A percentile compares a stretch with the other conserved stretches of the same genome.
These are phyloP conservation scores for Zymoseptoria tritici DNA, from an alignment of 2,329 filamentous ascomycete species.

Conservation along the genomic window DNA sequence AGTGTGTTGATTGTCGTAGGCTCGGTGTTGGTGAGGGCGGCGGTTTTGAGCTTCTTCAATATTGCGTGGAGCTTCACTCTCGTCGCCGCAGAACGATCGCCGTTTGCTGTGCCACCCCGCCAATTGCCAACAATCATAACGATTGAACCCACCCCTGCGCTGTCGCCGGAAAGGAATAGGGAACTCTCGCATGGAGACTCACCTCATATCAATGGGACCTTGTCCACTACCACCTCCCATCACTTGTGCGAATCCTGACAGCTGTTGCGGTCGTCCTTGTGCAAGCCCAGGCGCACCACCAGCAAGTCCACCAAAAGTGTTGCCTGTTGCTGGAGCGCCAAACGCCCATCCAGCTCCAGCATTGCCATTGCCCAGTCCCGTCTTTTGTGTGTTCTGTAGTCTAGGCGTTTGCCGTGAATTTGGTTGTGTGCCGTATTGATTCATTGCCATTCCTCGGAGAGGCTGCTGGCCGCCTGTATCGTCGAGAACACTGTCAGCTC, in stretches of 20 bases:
- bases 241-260: conserved; percentile 30
- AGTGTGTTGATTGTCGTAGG: background rate
- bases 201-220: conserved; percentile 31
- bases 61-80: background rate
- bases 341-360: conserved; percentile 48
- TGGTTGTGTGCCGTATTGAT: conserved; percentile 39
- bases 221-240: conserved; percentile 29
- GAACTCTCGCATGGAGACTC: conserved; percentile 12
- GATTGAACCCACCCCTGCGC: background rate
- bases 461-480: conserved; percentile 27
- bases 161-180: conserved; percentile 1
- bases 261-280: conserved; percentile 19
- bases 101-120: background rate
- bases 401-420: conserved; percentile 21
- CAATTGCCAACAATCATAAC: background rate
- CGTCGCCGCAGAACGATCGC: background rate
- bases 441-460: conserved; percentile 47
- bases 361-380: conserved; percentile 40
- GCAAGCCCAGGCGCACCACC: conserved; percentile 18
- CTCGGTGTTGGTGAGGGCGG: background rate
- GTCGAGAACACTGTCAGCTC: conserved; percentile 14
- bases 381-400: conserved; percentile 28
- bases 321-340: conserved; percentile 46
- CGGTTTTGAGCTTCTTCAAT: background rate
- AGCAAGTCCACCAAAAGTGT: conserved; percentile 21